A percentile compares a stretch with the other conserved stretches of the same genome.
phyloP scores from a whole-genome alignment of 345 rosid species.

The Boechera stricta region DNA sequence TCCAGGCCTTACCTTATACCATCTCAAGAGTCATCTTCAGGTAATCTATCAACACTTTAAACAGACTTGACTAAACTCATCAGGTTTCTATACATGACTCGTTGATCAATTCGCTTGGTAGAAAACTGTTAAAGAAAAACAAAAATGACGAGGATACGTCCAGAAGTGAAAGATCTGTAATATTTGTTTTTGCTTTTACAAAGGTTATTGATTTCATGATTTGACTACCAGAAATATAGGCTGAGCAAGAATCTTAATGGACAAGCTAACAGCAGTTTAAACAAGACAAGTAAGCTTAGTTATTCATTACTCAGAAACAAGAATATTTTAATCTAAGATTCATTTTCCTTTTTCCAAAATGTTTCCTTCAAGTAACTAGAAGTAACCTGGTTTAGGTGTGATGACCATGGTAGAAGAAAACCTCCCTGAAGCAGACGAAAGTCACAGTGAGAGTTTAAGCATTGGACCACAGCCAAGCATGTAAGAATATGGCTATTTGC shows the following conservation, averaged over 20 bases:
- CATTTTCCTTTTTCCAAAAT: neutral
- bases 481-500: constrained; percentile 51
- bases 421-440: constrained; percentile 60
- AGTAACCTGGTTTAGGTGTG: constrained; percentile 47
- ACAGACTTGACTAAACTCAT: neutral
- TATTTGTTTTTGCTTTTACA: neutral
- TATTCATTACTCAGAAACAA: neutral
- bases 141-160: neutral
- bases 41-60: constrained; percentile 49
- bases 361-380: neutral
- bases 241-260: constrained; percentile 88
- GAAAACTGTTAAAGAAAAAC: constrained; percentile 5
- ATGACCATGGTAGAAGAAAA: constrained; percentile 58
- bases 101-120: constrained; percentile 2
- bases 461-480: constrained; percentile 71
- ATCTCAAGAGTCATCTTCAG: constrained; percentile 95
- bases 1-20: constrained; percentile 91
- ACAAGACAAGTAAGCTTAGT: constrained; percentile 62
- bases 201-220: constrained; percentile 31
- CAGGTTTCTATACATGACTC: neutral
- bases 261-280: constrained; percentile 64
- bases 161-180: neutral
- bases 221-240: constrained; percentile 73
- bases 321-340: neutral
- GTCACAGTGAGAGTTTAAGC: constrained; percentile 60